Percentiles rank a stretch among this genome's conserved stretches.
Conservation (phyloP, 1,284 basidiomycete genomes). For the Ganoderma lingzhi region DNA sequence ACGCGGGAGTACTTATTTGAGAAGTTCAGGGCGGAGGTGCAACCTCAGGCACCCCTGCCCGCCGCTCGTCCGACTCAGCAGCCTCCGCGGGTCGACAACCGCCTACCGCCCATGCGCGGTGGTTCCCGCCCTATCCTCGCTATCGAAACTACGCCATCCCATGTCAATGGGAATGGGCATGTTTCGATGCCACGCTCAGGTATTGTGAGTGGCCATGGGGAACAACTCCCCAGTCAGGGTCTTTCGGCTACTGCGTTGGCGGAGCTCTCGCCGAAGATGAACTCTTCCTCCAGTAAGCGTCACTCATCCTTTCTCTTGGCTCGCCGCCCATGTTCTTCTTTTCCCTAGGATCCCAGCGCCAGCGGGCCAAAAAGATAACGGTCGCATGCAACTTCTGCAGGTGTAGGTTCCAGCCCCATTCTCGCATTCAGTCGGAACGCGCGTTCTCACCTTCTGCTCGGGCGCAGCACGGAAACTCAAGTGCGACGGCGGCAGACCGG, state of each 20-base stretch:
- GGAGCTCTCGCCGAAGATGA: slow-evolving; percentile 43
- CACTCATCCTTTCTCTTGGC: slow-evolving; percentile 19
- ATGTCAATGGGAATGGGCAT: slow-evolving; percentile 54
- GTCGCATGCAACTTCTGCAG: slow-evolving; percentile 88
- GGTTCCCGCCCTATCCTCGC: slow-evolving; percentile 69
- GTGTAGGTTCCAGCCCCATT: slow-evolving; percentile 57
- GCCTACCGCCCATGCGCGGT: slow-evolving; percentile 53
- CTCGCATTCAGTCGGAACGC: slow-evolving; percentile 14
- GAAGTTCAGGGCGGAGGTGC: slow-evolving; percentile 72
- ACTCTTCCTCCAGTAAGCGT: slow-evolving; percentile 42
- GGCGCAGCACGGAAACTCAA: slow-evolving; percentile 79
- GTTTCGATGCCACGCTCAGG: slow-evolving; percentile 53
- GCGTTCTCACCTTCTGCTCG: slow-evolving; percentile 29
- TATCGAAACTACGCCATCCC: slow-evolving; percentile 70
- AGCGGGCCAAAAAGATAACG: slow-evolving; percentile 80
- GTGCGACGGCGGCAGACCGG: slow-evolving; percentile 82
- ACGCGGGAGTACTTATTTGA: slow-evolving; percentile 84
- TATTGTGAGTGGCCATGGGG: slow-evolving; percentile 33
- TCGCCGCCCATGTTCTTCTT: slow-evolving; percentile 21
- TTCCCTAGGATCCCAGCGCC: slow-evolving; percentile 51
- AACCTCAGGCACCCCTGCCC: slow-evolving; percentile 51
- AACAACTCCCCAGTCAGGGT: slow-evolving; percentile 33
- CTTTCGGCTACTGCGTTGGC: slow-evolving; percentile 35
- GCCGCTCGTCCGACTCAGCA: slow-evolving; percentile 41
- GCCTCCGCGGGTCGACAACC: slow-evolving; percentile 28